A percentile compares a stretch with the other conserved stretches of the same genome.
Evolutionary conservation across 2,329 filamentous ascomycete species (phyloP).

Genomic region (Colletotrichum karsti): DNA sequence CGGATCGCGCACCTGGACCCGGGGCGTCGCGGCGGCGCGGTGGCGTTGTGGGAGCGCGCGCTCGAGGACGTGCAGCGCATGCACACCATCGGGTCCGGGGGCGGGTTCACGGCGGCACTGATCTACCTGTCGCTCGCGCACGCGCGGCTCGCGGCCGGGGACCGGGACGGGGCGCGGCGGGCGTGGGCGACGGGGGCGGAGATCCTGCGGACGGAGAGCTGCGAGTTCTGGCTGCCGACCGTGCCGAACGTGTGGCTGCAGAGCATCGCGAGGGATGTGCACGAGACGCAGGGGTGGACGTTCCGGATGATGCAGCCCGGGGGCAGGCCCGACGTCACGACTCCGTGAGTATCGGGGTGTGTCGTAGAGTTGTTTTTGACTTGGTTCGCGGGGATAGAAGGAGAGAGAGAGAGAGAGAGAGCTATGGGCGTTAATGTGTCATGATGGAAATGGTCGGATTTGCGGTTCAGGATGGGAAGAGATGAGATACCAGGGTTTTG

Average conservation of each 20-base stretch:
- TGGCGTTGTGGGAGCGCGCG: slow-evolving; percentile 32
- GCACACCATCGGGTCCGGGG: slow-evolving; percentile 31
- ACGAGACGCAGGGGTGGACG: slow-evolving; percentile 37
- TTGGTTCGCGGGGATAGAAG: too few species aligned
- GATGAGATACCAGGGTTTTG: too few species aligned
- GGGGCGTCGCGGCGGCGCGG: slow-evolving; percentile 1
- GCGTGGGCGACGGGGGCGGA: slow-evolving; percentile 34
- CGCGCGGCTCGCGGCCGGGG: slow-evolving; percentile 32
- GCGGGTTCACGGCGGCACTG: slow-evolving; percentile 36
- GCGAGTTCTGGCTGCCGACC: slow-evolving; percentile 41
- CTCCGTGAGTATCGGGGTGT: background rate
- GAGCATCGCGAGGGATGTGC: slow-evolving; percentile 35
- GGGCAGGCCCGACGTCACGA: slow-evolving; percentile 32
- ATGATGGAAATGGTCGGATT: too few species aligned
- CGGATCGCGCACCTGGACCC: slow-evolving; percentile 17
- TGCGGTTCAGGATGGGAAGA: too few species aligned
- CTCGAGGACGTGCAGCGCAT: slow-evolving; percentile 32
- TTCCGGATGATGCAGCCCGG: slow-evolving; percentile 42
- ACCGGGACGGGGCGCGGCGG: slow-evolving; percentile 20
- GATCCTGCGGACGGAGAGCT: slow-evolving; percentile 32
- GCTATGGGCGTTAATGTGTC: too few species aligned
- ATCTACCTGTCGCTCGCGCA: slow-evolving; percentile 40
- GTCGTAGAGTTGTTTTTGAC: too few species aligned
- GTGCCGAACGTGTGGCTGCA: slow-evolving; percentile 39
- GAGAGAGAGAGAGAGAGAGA: too few species aligned